phyloP scores from a whole-genome alignment of 1,284 basidiomycete species.

The Melanopsichium pennsylvanicum region DNA sequence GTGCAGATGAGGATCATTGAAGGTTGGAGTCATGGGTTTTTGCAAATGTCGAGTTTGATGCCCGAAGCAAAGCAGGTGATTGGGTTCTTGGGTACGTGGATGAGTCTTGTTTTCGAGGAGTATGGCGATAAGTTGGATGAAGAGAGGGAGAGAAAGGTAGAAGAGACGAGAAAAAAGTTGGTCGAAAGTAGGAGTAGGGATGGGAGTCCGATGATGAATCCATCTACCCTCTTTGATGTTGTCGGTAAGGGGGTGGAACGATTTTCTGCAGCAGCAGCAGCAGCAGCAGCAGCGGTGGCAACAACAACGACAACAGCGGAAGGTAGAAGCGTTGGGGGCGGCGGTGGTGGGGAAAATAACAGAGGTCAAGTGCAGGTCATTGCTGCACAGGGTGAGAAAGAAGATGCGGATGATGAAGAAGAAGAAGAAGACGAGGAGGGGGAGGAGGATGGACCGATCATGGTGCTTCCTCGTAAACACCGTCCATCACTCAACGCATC shows the following conservation, averaged over 20 bases:
- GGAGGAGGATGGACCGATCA: conserved; percentile 58
- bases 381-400: conserved; percentile 15
- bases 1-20: conserved; percentile 77
- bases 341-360: too few relatives aligned
- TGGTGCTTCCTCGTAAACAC: conserved; percentile 44
- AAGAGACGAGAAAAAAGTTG: conserved; percentile 18
- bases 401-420: conserved; percentile 43
- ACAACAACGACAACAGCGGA: neutral
- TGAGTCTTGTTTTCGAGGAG: conserved; percentile 77
- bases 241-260: conserved; percentile 3
- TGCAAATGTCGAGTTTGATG: conserved; percentile 88
- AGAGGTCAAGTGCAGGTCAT: too few relatives aligned
- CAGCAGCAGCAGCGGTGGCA: neutral
- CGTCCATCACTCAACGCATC: conserved; percentile 9
- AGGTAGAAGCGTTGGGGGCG: too few relatives aligned
- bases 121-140: conserved; percentile 34
- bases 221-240: too few relatives aligned
- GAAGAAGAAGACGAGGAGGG: conserved; percentile 61
- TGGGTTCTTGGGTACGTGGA: conserved; percentile 90
- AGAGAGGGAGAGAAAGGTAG: conserved; percentile 26
- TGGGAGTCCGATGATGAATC: conserved; percentile 1
- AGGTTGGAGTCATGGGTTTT: conserved; percentile 62
- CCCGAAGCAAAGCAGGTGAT: conserved; percentile 81
- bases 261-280: neutral
- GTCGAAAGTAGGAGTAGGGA: neutral